Percentiles rank a stretch among this genome's conserved stretches.
Evolutionary conservation across 1,139 yeast genomes (phyloP).

Genomic region (Taphrina pruni): DNA sequence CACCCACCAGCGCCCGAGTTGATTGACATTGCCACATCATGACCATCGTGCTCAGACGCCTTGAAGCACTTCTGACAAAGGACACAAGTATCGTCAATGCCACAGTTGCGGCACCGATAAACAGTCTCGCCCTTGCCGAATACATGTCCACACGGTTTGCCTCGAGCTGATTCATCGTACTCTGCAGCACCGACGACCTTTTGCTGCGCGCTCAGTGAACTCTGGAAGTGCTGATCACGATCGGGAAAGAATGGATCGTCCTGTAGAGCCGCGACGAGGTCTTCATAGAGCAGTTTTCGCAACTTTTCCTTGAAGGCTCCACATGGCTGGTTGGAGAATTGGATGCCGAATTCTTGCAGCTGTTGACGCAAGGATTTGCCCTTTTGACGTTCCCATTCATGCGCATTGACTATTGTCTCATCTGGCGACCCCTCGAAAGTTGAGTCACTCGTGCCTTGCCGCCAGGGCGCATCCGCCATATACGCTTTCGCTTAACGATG

Average conservation of each 20-base stretch:
- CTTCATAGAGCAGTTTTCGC: conserved; percentile 4
- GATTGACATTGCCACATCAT: conserved; percentile 72
- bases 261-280: conserved; percentile 5
- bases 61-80: conserved; percentile 80
- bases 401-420: background rate
- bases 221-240: background rate
- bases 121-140: conserved; percentile 87
- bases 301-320: background rate
- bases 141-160: conserved; percentile 67
- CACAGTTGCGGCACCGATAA: conserved; percentile 81
- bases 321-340: background rate
- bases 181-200: conserved; percentile 10
- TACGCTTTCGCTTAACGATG: background rate
- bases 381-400: background rate
- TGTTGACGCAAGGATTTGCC: conserved; percentile 4
- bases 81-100: conserved; percentile 84
- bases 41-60: conserved; percentile 73
- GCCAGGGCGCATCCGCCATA: conserved; percentile 10
- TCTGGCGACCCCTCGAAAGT: background rate
- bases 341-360: conserved; percentile 17
- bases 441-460: background rate
- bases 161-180: conserved; percentile 29
- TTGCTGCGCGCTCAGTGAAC: conserved; percentile 20
- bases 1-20: conserved; percentile 88
- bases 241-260: conserved; percentile 12